Evolutionary conservation across 2,329 filamentous ascomycete genomes (phyloP).

Genomic region (Monosporascus sp.): DNA sequence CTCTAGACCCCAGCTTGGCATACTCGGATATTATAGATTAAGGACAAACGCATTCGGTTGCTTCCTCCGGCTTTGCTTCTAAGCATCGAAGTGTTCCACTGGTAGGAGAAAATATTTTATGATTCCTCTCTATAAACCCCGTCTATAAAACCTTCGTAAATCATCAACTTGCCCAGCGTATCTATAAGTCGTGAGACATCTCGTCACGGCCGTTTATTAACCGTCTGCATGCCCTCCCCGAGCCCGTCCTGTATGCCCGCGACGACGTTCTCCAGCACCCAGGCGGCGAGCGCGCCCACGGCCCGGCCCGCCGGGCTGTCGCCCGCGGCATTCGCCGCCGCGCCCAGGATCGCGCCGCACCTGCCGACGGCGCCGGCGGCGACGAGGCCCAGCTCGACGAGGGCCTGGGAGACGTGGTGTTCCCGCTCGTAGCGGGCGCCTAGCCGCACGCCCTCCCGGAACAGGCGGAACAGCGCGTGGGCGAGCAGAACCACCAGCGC

Average conservation of each 20-base stretch:
- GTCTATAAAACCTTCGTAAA: too few species aligned
- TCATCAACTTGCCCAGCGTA: not conserved
- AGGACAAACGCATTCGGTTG: too few species aligned
- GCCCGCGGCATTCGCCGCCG: slow-evolving; percentile 53
- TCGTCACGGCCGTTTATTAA: slow-evolving; percentile 16
- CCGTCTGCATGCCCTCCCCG: slow-evolving; percentile 28
- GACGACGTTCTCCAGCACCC: slow-evolving; percentile 58
- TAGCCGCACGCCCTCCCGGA: slow-evolving; percentile 42
- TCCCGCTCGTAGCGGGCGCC: slow-evolving; percentile 60
- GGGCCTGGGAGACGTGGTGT: slow-evolving; percentile 57
- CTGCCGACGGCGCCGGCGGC: slow-evolving; percentile 50
- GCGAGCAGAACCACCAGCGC: slow-evolving; percentile 54
- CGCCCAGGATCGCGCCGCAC: slow-evolving; percentile 44
- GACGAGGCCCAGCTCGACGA: slow-evolving; percentile 46
- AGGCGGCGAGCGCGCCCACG: slow-evolving; percentile 50
- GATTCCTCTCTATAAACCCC: too few species aligned
- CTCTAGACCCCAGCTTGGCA: too few species aligned
- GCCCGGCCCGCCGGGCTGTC: slow-evolving; percentile 59
- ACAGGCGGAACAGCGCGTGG: slow-evolving; percentile 56
- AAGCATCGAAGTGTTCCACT: too few species aligned
- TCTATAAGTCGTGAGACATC: slow-evolving; percentile 3
- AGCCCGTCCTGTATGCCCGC: slow-evolving; percentile 64
- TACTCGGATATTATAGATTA: too few species aligned
- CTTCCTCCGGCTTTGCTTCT: too few species aligned
- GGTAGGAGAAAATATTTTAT: too few species aligned